A percentile compares a stretch with the other conserved stretches of the same genome.
These are phyloP conservation scores for Dactylellina leptospora DNA, from an alignment of 2,329 filamentous ascomycete genomes.

Conservation along the genomic window DNA sequence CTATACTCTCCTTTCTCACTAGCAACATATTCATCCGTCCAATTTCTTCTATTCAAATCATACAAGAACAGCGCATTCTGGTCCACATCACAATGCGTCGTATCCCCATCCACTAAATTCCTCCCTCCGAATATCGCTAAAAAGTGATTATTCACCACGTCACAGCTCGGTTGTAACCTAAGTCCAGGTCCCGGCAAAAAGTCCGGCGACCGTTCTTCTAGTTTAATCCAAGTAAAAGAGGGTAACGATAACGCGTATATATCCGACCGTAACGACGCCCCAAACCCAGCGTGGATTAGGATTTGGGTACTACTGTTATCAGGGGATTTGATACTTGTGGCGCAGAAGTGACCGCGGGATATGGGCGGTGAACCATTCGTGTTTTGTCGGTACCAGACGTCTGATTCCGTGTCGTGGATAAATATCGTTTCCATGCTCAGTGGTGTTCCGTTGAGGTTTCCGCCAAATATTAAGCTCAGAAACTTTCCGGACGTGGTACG, in stretches of 20 bases:
- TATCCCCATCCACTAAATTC: constrained; percentile 30
- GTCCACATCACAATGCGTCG: constrained; percentile 20
- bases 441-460: constrained; percentile 28
- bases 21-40: constrained; percentile 22
- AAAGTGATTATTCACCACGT: constrained; percentile 23
- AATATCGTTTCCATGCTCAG: constrained; percentile 39
- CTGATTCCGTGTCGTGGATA: constrained; percentile 18
- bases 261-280: constrained; percentile 7
- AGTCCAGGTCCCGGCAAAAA: constrained; percentile 22
- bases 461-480: constrained; percentile 21
- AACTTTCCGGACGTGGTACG: constrained; percentile 4
- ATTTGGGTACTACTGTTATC: constrained; percentile 30
- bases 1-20: neutral
- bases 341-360: constrained; percentile 25
- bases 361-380: constrained; percentile 15
- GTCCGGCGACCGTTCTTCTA: constrained; percentile 15
- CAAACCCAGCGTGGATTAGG: constrained; percentile 22
- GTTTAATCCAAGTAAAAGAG: constrained; percentile 28
- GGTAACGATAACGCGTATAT: constrained; percentile 25
- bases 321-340: constrained; percentile 10
- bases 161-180: constrained; percentile 22
- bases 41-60: constrained; percentile 25
- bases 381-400: constrained; percentile 24
- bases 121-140: constrained; percentile 28
- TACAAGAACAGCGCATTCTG: constrained; percentile 46